Percentiles rank a stretch among this genome's conserved stretches.
Evolutionary conservation across 208 protist genomes (phyloP).

Genomic region (Leptomonas pyrrhocoris): DNA sequence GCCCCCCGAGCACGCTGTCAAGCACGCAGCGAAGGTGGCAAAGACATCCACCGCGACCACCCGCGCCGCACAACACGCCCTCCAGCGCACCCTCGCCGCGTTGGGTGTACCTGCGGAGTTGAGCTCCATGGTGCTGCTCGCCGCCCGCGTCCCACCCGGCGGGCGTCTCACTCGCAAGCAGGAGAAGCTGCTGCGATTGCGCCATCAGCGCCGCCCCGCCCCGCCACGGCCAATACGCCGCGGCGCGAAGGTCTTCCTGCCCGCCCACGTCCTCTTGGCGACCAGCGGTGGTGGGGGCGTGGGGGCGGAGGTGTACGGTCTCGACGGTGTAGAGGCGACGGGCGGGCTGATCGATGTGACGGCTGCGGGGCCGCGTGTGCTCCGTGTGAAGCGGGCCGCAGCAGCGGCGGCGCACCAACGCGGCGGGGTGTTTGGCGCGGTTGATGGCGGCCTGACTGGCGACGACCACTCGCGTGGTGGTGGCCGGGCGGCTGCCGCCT

Average conservation of each 20-base stretch:
- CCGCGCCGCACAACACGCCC: conserved; percentile 16
- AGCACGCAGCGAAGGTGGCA: neutral
- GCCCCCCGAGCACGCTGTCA: neutral
- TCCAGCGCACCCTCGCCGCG: conserved; percentile 26
- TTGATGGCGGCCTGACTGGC: neutral
- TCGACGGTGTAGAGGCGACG: conserved; percentile 5
- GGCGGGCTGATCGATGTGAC: conserved; percentile 26
- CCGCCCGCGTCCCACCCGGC: conserved; percentile 8
- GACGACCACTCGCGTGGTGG: neutral
- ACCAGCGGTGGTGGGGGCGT: neutral
- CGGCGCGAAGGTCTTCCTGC: conserved; percentile 69
- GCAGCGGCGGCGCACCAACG: too few relatives aligned
- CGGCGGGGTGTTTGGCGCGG: conserved; percentile 1
- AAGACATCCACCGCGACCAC: conserved; percentile 6
- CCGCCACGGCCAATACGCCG: conserved; percentile 62
- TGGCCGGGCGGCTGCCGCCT: neutral
- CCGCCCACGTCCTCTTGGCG: conserved; percentile 7
- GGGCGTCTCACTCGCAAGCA: conserved; percentile 22
- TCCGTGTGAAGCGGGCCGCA: conserved; percentile 2
- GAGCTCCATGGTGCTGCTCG: conserved; percentile 32
- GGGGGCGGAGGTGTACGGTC: conserved; percentile 6
- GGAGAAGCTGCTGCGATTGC: conserved; percentile 49
- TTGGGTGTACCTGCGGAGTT: conserved; percentile 52
- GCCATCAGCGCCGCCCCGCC: conserved; percentile 38
- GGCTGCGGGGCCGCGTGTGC: conserved; percentile 20